Evolutionary conservation across 208 protist species (phyloP).

Genomic region (Trypanosoma mega): DNA sequence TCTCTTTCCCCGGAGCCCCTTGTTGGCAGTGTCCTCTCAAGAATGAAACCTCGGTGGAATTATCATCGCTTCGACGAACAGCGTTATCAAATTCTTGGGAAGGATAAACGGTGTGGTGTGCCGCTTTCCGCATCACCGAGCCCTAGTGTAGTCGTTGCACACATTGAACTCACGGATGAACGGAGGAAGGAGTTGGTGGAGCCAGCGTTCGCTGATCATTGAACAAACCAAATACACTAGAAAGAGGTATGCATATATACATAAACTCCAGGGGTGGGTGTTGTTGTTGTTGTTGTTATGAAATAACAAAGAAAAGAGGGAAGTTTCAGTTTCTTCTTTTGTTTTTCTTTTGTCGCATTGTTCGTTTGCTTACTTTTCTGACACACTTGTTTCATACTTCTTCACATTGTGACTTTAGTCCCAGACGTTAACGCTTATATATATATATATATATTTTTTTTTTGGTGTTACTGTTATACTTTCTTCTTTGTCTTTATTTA

Average conservation of each 20-base stretch:
- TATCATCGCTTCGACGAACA: conserved; percentile 43
- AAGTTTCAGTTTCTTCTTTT: no score
- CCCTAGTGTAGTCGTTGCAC: neutral
- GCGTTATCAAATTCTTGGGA: conserved; percentile 24
- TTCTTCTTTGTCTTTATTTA: neutral
- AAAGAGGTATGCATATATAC: no score
- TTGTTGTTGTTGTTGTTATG: no score
- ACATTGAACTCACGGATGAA: no score
- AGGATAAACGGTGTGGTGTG: conserved; percentile 10
- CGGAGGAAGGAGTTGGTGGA: conserved; percentile 20
- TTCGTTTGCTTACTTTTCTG: no score
- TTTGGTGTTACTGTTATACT: neutral
- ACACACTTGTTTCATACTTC: no score
- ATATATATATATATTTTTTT: neutral
- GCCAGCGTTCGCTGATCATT: neutral
- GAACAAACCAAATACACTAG: no score
- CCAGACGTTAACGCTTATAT: no score
- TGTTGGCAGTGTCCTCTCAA: conserved; percentile 36
- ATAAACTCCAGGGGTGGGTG: no score
- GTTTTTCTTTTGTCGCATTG: neutral
- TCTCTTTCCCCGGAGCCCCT: conserved; percentile 32
- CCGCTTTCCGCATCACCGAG: conserved; percentile 8
- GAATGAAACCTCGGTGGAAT: conserved; percentile 55
- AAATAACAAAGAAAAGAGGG: no score
- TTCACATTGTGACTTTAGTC: no score